Conservation (phyloP, 257 asterid species). For the Primulina tabacum region DNA sequence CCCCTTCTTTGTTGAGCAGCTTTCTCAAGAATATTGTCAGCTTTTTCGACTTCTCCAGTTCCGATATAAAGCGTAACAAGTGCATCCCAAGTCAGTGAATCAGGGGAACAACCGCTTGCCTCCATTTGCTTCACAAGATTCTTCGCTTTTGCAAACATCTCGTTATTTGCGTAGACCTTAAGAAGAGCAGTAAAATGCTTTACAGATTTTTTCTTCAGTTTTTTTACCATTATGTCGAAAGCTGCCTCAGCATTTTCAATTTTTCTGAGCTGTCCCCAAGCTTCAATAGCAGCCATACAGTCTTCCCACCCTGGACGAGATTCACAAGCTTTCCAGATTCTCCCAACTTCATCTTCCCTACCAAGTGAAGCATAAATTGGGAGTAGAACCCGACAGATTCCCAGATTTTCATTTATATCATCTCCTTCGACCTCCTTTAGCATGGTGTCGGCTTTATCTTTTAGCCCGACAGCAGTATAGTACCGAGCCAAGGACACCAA, state of each 20-base stretch:
- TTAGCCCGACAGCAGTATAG: constrained; percentile 45
- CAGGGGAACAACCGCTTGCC: constrained; percentile 42
- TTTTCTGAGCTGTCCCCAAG: constrained; percentile 64
- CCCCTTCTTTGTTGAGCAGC: constrained; percentile 38
- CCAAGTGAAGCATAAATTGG: constrained; percentile 75
- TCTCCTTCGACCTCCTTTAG: constrained; percentile 66
- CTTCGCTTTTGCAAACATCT: constrained; percentile 60
- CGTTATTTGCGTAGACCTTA: constrained; percentile 53
- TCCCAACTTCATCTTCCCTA: constrained; percentile 51
- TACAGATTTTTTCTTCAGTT: constrained; percentile 33
- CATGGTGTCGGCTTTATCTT: constrained; percentile 60
- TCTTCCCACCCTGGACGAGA: constrained; percentile 41
- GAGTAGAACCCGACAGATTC: constrained; percentile 41
- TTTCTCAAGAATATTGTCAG: constrained; percentile 49
- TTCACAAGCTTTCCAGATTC: constrained; percentile 68
- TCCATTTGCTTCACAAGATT: constrained; percentile 72
- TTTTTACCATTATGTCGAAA: constrained; percentile 40
- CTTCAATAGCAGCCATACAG: constrained; percentile 53
- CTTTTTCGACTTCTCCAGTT: constrained; percentile 73
- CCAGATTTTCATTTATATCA: constrained; percentile 38
- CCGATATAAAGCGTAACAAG: constrained; percentile 59
- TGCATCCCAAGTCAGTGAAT: constrained; percentile 71
- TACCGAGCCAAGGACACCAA: constrained; percentile 38
- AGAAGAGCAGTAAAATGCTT: constrained; percentile 43
- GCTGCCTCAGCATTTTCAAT: constrained; percentile 69